Evolutionary conservation across 768 basidiomycete species (phyloP), one percentile per base, ranked within the genome.

Genomic region (Hypholoma fasciculare): DNA sequence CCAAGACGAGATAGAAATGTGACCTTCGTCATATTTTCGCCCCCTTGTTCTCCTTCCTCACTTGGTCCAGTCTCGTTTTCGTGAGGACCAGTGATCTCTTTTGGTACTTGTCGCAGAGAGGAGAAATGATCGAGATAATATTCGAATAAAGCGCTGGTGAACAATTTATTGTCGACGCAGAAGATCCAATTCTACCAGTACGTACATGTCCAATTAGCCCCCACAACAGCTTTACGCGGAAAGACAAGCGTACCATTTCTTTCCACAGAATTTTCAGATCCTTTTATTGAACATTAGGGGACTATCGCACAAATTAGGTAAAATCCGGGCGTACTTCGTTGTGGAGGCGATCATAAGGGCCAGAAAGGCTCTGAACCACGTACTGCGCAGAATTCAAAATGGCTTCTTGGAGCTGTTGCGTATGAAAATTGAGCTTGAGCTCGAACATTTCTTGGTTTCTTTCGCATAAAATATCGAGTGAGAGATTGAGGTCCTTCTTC

Each of bases 41-140:
- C 27, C n/a, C 12, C 36, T 17, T 26, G 6, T 19, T 54, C 43
- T 40, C 34, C 34, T 49, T 52, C 37, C 3, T 52, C 19, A 27
- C 39, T 44, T 34, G 42, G 14, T 43, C 14, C 17, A 13, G 27
- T 8, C 20, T 26, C 54, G 9, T 23, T 49, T 38, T 11, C 40
- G 8, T 7, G n/a, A 3, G 19, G 11, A 30, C 17, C 34, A 5
- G 16, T 30, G 20, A 20, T 48, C 14, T 56, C 17, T 16, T 26
- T 40, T 37, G 20, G 44, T 26, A n/a, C 7, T 13, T 9, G 42
- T 17, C 26, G 39, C 26, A 34, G n/a, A 17, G 54, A 46, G 9
- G 63, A 64, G 34, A 61, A 69, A 17, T 57, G 56, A 27, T 69
- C 65, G 14, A 69, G 56, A 30, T 66, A 66, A 49, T 65, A 65